Base-by-base conservation (phyloP, 148 eudicot genomes). In the Silene uniflora region DNA sequence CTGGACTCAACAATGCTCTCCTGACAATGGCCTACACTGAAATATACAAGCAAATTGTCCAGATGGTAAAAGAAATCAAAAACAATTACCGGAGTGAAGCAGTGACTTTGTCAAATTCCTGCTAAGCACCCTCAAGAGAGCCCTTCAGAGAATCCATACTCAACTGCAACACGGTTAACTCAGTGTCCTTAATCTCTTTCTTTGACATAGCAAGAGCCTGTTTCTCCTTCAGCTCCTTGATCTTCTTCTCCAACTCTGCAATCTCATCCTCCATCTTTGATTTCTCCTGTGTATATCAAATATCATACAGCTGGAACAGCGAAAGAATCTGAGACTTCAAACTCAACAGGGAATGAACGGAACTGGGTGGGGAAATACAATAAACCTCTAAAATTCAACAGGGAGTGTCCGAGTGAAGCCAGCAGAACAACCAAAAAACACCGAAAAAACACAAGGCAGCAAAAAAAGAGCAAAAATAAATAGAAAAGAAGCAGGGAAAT, bases 241-340 rank as follows among this genome's bases (percentile, higher is more conserved):
- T 83, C 77, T 67, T 80, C 80, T 80, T 87, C 25, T 87, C 85
- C 27, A 88, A 71, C 75, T 77, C 86, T 0, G 62, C 72, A 18
- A 89, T 83, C 75, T 81, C 97, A 71, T 81, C 85, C 1, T 78
- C 84, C 4, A 82, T 73, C 25, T 75, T 73, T 1, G 65, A 25
- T 62, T 75, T 88, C 78, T 87, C 82, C 1, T 58, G 32, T 12
- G 75, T 55, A n/a, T n/a, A n/a, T n/a, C n/a, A n/a, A n/a, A n/a
- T n/a, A n/a, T n/a, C n/a, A n/a, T n/a, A n/a, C n/a, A n/a, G n/a
- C n/a, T n/a, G n/a, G n/a, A n/a, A n/a, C n/a, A n/a, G n/a, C n/a
- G n/a, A n/a, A n/a, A n/a, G n/a, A n/a, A n/a, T n/a, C n/a, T n/a
- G n/a, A n/a, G n/a, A n/a, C n/a, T n/a, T n/a, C n/a, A n/a, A n/a